Evolutionary conservation across 129 eudicot genomes (phyloP).

Genomic region (Solidago caesia): DNA sequence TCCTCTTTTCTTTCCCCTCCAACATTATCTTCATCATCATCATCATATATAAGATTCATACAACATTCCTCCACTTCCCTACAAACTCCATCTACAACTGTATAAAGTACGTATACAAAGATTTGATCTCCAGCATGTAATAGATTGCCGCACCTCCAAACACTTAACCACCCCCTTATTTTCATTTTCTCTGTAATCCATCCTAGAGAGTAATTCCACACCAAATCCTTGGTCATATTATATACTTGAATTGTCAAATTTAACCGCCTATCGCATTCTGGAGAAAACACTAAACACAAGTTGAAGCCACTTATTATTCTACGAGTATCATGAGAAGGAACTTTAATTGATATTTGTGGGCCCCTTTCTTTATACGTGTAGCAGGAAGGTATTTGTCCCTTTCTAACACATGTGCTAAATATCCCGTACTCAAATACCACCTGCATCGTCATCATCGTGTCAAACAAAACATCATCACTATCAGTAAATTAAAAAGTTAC

Average conservation of each 20-base stretch:
- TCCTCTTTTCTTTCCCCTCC: background rate
- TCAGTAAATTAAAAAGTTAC: background rate
- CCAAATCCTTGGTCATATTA: slow-evolving; percentile 15
- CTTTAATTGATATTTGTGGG: slow-evolving; percentile 6
- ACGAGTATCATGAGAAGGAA: background rate
- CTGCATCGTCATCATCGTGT: background rate
- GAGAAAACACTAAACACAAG: background rate
- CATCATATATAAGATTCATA: background rate
- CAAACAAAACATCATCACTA: background rate
- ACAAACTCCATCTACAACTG: background rate
- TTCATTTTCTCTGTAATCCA: background rate
- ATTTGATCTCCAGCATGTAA: slow-evolving; percentile 14
- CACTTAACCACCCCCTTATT: background rate
- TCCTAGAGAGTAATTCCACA: slow-evolving; percentile 1
- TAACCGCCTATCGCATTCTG: too few relatives aligned
- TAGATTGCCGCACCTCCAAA: slow-evolving; percentile 19
- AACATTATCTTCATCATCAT: background rate
- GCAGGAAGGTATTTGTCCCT: too few relatives aligned
- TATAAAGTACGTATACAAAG: background rate
- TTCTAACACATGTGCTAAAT: too few relatives aligned
- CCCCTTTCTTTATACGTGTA: too few relatives aligned
- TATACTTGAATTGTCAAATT: background rate
- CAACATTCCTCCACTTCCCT: background rate
- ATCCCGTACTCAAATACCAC: too few relatives aligned
- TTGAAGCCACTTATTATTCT: slow-evolving; percentile 14